These are phyloP conservation scores for Pseudopyrenochaeta lycopersici DNA, from an alignment of 2,329 filamentous ascomycete species.

Conservation along the genomic window DNA sequence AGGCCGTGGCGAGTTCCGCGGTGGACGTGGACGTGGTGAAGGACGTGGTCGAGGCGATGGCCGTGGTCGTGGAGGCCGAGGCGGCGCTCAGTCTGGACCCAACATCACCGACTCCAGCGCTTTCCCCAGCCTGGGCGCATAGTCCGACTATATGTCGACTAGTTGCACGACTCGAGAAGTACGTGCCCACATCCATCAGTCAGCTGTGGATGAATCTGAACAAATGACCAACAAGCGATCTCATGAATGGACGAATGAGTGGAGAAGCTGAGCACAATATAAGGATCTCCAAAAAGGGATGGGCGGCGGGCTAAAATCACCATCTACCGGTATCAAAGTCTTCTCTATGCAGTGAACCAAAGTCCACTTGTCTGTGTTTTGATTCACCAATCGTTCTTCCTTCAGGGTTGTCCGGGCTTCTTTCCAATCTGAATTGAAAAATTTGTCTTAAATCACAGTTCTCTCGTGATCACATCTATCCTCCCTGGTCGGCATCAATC, in stretches of 20 bases:
- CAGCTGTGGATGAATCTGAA: constrained; percentile 8
- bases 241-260: constrained; percentile 3
- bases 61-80: constrained; percentile 61
- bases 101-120: constrained; percentile 61
- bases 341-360: not conserved
- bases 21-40: constrained; percentile 53
- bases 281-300: constrained; percentile 1
- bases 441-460: not conserved
- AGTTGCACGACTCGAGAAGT: constrained; percentile 18
- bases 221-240: constrained; percentile 4
- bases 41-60: constrained; percentile 53
- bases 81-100: constrained; percentile 50
- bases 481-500: not conserved
- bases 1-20: constrained; percentile 57
- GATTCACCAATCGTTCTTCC: constrained; percentile 3
- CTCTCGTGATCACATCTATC: not conserved
- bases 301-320: constrained; percentile 1
- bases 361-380: constrained; percentile 1
- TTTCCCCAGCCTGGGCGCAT: constrained; percentile 63
- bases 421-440: constrained; percentile 2
- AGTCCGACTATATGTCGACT: constrained; percentile 36
- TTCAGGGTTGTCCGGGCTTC: constrained; percentile 1
- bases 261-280: constrained; percentile 3
- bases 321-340: not conserved
- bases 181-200: constrained; percentile 18